phyloP scores from a whole-genome alignment of 1,284 basidiomycete species.

The Leccinum subrobustum region DNA sequence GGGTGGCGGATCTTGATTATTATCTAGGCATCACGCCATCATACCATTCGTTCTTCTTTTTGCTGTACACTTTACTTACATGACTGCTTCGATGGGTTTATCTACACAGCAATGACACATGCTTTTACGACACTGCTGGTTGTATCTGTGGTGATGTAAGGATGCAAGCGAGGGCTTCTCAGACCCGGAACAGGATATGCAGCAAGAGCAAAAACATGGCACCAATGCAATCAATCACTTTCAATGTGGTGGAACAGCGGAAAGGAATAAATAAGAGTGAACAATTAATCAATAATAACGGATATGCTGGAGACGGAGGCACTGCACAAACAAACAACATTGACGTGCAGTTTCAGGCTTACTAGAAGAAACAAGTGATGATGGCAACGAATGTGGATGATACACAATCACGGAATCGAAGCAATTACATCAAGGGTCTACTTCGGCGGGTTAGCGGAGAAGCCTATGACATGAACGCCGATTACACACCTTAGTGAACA shows the following conservation, averaged over 20 bases:
- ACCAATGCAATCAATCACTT: constrained; percentile 11
- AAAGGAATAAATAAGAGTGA: constrained; percentile 29
- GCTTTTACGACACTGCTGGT: constrained; percentile 3
- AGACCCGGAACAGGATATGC: constrained; percentile 18
- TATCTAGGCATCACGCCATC: not conserved
- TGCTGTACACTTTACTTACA: not conserved
- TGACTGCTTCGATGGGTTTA: constrained; percentile 13
- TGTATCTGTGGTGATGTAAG: constrained; percentile 10
- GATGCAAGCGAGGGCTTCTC: constrained; percentile 15
- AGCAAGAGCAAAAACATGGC: constrained; percentile 16
- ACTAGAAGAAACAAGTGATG: constrained; percentile 12
- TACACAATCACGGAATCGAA: constrained; percentile 24
- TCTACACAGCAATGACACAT: constrained; percentile 24
- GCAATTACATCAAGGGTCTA: constrained; percentile 17
- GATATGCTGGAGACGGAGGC: constrained; percentile 26
- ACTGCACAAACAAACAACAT: constrained; percentile 13
- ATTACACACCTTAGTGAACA: constrained; percentile 45
- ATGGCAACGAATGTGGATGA: constrained; percentile 6
- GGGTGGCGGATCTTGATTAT: not conserved
- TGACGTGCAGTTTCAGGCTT: constrained; percentile 8
- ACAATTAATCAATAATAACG: constrained; percentile 40
- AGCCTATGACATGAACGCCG: not conserved
- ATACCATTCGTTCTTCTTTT: not conserved
- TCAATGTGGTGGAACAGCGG: constrained; percentile 8
- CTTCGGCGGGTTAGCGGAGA: constrained; percentile 13